Percentiles rank a stretch among this genome's conserved stretches.
phyloP scores from a whole-genome alignment of 768 basidiomycete genomes.

The Dictyophora rubrovolvata region DNA sequence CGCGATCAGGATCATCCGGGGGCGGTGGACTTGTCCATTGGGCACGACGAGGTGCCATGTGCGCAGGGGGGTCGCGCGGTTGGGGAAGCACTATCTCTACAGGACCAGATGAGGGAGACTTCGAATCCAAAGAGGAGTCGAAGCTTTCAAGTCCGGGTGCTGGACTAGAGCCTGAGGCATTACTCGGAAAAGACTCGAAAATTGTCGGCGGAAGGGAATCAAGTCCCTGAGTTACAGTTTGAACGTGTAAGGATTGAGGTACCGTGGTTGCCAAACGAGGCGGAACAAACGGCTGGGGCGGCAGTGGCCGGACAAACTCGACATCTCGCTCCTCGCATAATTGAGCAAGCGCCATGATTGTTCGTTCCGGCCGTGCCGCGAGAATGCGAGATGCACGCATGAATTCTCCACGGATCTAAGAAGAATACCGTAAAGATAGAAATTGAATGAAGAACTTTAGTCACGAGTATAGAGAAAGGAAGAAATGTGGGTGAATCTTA shows the following conservation, averaged over 20 bases:
- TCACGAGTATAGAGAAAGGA: not conserved
- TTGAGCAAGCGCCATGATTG: constrained; percentile 72
- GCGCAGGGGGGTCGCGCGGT: constrained; percentile 45
- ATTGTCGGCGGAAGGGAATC: constrained; percentile 38
- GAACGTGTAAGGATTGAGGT: constrained; percentile 53
- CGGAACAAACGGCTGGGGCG: constrained; percentile 33
- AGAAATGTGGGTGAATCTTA: constrained; percentile 25
- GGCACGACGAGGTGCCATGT: constrained; percentile 71
- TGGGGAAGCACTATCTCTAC: not conserved
- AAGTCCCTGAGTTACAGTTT: constrained; percentile 32
- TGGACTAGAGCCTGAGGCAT: constrained; percentile 20
- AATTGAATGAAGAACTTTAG: constrained; percentile 8
- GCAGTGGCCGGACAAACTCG: constrained; percentile 45
- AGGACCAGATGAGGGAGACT: constrained; percentile 1
- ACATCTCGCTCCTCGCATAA: constrained; percentile 85
- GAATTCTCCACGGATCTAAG: constrained; percentile 93
- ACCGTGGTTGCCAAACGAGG: constrained; percentile 45
- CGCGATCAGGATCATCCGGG: constrained; percentile 62
- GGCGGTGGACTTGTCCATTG: constrained; percentile 86
- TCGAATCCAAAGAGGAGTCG: not conserved
- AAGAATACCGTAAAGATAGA: not conserved
- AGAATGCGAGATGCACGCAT: constrained; percentile 91
- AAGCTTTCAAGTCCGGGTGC: constrained; percentile 22
- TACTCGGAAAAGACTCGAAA: constrained; percentile 10
- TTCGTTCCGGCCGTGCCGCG: constrained; percentile 66